Conservation (phyloP, 129 eudicot species). For the sunflower (Helianthus annuus) region DNA sequence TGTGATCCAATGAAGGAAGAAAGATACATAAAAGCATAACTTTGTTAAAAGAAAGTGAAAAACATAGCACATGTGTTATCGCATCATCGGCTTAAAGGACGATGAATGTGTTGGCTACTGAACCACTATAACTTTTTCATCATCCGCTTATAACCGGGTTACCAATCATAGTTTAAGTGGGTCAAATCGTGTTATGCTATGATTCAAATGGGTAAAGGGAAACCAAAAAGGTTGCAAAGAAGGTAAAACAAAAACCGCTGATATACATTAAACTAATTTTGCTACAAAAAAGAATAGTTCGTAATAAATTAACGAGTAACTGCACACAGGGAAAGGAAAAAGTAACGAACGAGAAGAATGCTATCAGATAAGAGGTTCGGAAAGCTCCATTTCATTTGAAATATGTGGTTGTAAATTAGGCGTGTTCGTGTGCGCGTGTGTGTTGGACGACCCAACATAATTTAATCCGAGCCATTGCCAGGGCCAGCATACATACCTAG, state of each 20-base stretch:
- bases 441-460: conserved; percentile 52
- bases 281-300: conserved; percentile 28
- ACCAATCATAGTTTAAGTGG: not conserved
- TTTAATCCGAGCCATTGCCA: conserved; percentile 91
- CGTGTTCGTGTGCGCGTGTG: conserved; percentile 20
- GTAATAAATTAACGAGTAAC: conserved; percentile 21
- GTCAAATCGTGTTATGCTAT: not conserved
- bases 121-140: not conserved
- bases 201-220: not conserved
- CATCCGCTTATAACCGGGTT: not conserved
- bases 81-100: no score
- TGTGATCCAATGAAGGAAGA: no score
- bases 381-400: conserved; percentile 90
- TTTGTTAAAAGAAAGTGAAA: no score
- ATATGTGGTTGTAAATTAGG: conserved; percentile 35
- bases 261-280: conserved; percentile 21
- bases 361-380: conserved; percentile 73
- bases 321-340: conserved; percentile 18
- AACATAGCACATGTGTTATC: no score
- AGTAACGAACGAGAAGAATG: conserved; percentile 13
- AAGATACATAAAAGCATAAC: no score
- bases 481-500: conserved; percentile 86
- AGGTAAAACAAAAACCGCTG: not conserved
- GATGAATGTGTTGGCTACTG: no score
- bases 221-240: not conserved